Conservation (phyloP, 139 green algal genomes). For the Coelastrella sp. region DNA sequence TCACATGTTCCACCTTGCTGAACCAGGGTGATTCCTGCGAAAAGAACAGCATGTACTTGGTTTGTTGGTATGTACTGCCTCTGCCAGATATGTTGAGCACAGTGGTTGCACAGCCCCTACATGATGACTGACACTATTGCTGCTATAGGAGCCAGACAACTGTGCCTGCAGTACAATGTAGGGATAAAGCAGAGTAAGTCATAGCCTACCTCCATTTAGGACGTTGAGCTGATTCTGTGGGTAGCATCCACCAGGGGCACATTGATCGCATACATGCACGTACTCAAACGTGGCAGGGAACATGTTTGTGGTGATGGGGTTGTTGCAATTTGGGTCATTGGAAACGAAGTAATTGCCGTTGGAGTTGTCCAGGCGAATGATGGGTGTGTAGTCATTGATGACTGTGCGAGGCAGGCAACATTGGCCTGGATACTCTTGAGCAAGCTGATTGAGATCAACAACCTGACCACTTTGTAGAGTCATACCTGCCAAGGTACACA, state of each 20-base stretch:
- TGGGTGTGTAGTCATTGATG: conserved; percentile 8
- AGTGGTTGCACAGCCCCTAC: too few species aligned
- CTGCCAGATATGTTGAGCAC: too few species aligned
- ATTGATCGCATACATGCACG: conserved; percentile 18
- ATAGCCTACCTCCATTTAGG: conserved; percentile 5
- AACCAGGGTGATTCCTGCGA: not conserved
- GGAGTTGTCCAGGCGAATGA: conserved; percentile 14
- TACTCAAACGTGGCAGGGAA: conserved; percentile 37
- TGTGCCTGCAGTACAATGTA: too few species aligned
- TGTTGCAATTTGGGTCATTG: conserved; percentile 7
- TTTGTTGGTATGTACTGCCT: too few species aligned
- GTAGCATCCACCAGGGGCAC: conserved; percentile 7
- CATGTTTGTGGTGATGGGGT: not conserved
- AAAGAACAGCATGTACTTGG: too few species aligned
- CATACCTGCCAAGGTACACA: conserved; percentile 14
- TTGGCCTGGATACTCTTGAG: conserved; percentile 19
- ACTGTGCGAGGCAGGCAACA: conserved; percentile 38
- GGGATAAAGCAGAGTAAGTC: not conserved
- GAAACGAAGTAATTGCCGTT: conserved; percentile 11
- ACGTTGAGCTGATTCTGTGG: not conserved
- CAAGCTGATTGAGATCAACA: not conserved
- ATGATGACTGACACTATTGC: too few species aligned
- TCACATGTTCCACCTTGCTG: not conserved
- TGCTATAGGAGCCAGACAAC: too few species aligned
- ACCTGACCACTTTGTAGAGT: conserved; percentile 19